These are phyloP conservation scores for Leucosporidium creatinivorum DNA, from an alignment of 768 basidiomycete species.

Conservation along the genomic window DNA sequence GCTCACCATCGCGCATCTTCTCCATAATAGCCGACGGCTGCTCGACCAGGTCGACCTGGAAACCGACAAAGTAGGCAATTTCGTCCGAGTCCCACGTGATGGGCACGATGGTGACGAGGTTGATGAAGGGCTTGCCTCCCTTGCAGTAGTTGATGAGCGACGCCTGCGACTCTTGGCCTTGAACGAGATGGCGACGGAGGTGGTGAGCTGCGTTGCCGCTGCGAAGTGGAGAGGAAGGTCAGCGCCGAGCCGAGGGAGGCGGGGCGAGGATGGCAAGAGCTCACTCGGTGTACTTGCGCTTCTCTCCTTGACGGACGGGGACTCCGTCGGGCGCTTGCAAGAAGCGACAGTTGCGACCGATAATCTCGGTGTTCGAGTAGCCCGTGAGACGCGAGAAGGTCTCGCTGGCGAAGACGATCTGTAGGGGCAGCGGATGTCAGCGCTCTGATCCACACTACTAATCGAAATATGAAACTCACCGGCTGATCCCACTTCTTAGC, in stretches of 20 bases:
- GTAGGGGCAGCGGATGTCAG: too few species aligned
- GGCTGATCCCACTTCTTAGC: conserved; percentile 70
- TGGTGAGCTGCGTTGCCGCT: conserved; percentile 53
- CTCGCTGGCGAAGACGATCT: conserved; percentile 80
- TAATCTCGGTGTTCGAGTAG: conserved; percentile 53
- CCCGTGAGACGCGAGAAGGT: conserved; percentile 58
- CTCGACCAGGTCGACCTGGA: conserved; percentile 85
- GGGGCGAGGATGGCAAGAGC: too few species aligned
- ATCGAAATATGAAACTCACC: too few species aligned
- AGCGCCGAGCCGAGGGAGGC: too few species aligned
- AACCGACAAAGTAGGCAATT: conserved; percentile 80
- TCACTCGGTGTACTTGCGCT: conserved; percentile 54
- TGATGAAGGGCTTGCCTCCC: conserved; percentile 76
- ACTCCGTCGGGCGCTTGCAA: conserved; percentile 67
- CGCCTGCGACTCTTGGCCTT: conserved; percentile 80
- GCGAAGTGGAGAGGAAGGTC: too few species aligned
- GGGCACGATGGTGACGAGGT: conserved; percentile 84
- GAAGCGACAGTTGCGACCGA: conserved; percentile 87
- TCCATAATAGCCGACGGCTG: conserved; percentile 77
- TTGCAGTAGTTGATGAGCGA: conserved; percentile 82
- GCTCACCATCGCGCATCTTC: conserved; percentile 54
- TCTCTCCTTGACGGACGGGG: conserved; percentile 47
- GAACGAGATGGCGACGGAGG: conserved; percentile 58
- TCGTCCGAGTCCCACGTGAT: conserved; percentile 66
- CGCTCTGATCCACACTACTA: too few species aligned